Base-by-base conservation (phyloP, 441 rosid species). In the Pelargonium australe region DNA sequence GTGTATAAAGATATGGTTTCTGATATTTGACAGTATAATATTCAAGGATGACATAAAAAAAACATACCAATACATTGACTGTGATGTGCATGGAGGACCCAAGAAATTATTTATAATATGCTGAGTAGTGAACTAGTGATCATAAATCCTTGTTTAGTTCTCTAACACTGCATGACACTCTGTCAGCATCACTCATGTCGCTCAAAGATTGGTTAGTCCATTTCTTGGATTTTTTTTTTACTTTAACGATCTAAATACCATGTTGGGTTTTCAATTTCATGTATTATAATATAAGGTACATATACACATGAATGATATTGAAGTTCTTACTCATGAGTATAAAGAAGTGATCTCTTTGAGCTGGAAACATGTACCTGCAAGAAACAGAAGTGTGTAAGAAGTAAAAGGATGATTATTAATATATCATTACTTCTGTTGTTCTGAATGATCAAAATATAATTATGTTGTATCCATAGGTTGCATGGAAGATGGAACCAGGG, bases 401-500 rank as follows among this genome's bases (percentile, higher is more conserved):
- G 80, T 60, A 76, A 80, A 79, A 77, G 80, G 80, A 64, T 82
- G 85, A 86, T 88, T 76, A 88, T 88, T 83, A 73, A 81, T 82
- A 79, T 77, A 88, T 88, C 83, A 88, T 88, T 88, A 85, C 85
- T 17, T 71, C 79, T 84, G 79, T 80, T 64, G 77, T 47, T 53
- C 67, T 72, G 87, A 84, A 78, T 80, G 81, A 88, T 88, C 79
- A 79, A 76, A 71, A 45, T 63, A 81, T 80, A 80, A 86, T 78
- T 77, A 78, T 80, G 82, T 67, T 69, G 79, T 28, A 53, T 57
- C 45, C 64, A 72, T 74, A 69, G 74, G 64, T 62, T 80, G 83
- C 86, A 82, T 79, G 74, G 79, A 77, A 77, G 78, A 76, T 67
- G 73, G 81, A 76, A 72, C 81, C 80, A 72, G 69, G 79, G 70